Percentiles rank a stretch among this genome's conserved stretches.
phyloP scores from a whole-genome alignment of 2,329 filamentous ascomycete genomes.

The Claviceps sp. region DNA sequence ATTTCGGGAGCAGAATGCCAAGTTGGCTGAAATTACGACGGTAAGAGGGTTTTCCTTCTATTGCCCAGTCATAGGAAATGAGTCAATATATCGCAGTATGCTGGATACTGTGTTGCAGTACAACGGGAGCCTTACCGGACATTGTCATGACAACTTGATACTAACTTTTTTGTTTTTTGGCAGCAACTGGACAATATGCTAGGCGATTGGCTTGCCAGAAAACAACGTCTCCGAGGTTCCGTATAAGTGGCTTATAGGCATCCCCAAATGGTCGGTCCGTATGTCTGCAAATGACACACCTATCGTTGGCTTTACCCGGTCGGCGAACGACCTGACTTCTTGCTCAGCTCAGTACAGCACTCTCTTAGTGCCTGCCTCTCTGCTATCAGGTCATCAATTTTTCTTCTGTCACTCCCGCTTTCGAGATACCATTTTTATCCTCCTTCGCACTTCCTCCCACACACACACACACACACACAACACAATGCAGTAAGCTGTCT shows the following conservation, averaged over 20 bases:
- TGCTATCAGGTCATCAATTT: background rate
- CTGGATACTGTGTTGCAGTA: no score
- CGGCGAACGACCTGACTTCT: background rate
- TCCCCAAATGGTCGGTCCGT: no score
- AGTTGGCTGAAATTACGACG: slow-evolving; percentile 72
- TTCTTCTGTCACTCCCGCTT: background rate
- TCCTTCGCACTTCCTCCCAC: background rate
- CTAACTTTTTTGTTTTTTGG: background rate
- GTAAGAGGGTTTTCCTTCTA: slow-evolving; percentile 27
- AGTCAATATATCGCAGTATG: no score
- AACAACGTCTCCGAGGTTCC: slow-evolving; percentile 46
- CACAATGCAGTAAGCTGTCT: background rate
- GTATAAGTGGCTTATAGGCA: slow-evolving; percentile 17
- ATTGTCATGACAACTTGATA: background rate
- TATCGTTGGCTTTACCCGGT: no score
- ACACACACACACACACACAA: background rate
- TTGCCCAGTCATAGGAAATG: no score
- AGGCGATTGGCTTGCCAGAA: slow-evolving; percentile 63
- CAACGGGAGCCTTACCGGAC: background rate
- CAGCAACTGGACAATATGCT: slow-evolving; percentile 78
- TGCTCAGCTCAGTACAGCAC: background rate
- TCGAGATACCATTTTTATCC: slow-evolving; percentile 4
- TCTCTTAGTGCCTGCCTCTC: no score
- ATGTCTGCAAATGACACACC: no score
- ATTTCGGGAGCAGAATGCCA: slow-evolving; percentile 78